Evolutionary conservation across 2,329 filamentous ascomycete species (phyloP).

Genomic region (Aspergillus ochraceus): DNA sequence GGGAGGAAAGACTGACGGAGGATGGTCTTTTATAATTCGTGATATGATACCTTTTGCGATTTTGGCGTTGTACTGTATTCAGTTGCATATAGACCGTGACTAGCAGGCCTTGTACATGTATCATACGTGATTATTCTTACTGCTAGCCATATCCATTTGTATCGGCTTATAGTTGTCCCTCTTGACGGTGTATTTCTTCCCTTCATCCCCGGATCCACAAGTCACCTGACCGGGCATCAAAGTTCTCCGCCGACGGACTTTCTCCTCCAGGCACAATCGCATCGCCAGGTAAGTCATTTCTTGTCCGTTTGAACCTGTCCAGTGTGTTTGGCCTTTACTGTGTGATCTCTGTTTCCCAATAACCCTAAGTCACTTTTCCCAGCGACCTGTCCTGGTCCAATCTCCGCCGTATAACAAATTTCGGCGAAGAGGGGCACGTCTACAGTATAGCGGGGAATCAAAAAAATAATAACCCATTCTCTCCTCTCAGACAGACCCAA

Average conservation of each 20-base stretch:
- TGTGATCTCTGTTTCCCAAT: too few species aligned
- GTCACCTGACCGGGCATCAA: slow-evolving; percentile 16
- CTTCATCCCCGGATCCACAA: background rate
- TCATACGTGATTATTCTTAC: slow-evolving; percentile 3
- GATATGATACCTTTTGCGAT: slow-evolving; percentile 17
- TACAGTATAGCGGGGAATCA: background rate
- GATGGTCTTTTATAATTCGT: slow-evolving; percentile 11
- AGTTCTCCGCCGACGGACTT: slow-evolving; percentile 6
- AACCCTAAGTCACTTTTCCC: too few species aligned
- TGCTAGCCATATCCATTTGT: background rate
- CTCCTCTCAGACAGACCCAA: too few species aligned
- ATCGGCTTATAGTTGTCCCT: too few species aligned
- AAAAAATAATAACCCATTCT: background rate
- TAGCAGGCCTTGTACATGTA: slow-evolving; percentile 2
- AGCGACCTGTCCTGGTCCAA: background rate
- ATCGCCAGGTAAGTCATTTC: background rate
- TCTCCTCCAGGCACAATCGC: background rate
- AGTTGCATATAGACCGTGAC: slow-evolving; percentile 10
- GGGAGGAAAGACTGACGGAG: background rate
- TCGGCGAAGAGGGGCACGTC: too few species aligned
- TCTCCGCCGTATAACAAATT: too few species aligned
- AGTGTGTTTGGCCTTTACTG: background rate
- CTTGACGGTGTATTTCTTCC: background rate
- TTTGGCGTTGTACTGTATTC: slow-evolving; percentile 14
- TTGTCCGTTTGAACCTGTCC: background rate